A percentile compares a stretch with the other conserved stretches of the same genome.
Evolutionary conservation across 2,329 filamentous ascomycete genomes (phyloP).

Genomic region (Cladosporium cucumerinum): DNA sequence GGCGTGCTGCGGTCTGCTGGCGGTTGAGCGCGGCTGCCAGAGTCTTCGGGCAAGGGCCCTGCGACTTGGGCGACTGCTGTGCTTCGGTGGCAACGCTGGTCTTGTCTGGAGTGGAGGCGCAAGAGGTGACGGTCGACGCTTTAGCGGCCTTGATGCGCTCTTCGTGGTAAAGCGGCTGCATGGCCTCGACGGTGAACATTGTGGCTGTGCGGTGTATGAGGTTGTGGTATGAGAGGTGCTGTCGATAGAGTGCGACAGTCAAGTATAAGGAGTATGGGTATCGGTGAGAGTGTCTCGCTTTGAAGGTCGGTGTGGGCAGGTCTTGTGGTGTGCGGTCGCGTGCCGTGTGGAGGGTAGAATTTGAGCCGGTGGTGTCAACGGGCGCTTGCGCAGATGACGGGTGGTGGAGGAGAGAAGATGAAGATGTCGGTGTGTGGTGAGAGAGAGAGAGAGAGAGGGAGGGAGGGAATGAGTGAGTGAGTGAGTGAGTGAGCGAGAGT

Average conservation of each 20-base stretch:
- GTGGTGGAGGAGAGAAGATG: not conserved
- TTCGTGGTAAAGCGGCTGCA: slow-evolving; percentile 14
- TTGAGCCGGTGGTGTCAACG: not conserved
- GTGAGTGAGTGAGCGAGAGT: not conserved
- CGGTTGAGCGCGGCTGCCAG: slow-evolving; percentile 14
- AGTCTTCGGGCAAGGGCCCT: slow-evolving; percentile 9
- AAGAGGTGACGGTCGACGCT: slow-evolving; percentile 37
- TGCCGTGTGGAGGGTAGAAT: slow-evolving; percentile 8
- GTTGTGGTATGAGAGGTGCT: not conserved
- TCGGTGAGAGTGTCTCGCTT: not conserved
- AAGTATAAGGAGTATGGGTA: not conserved
- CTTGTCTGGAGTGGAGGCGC: slow-evolving; percentile 47
- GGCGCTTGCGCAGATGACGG: not conserved
- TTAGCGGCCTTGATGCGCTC: slow-evolving; percentile 10
- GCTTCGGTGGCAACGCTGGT: not conserved
- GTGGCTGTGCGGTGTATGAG: not conserved
- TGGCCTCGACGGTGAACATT: slow-evolving; percentile 16
- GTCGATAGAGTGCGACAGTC: not conserved
- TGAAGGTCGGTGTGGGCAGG: slow-evolving; percentile 4
- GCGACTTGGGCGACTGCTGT: not conserved
- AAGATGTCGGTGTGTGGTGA: slow-evolving; percentile 1
- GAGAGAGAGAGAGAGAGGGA: not conserved
- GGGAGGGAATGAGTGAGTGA: not conserved
- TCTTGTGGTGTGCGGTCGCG: slow-evolving; percentile 14
- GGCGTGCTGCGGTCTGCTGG: slow-evolving; percentile 1